A percentile compares a stretch with the other conserved stretches of the same genome.
Evolutionary conservation across 345 rosid genomes (phyloP).

Genomic region (Eucalyptus caleyi): DNA sequence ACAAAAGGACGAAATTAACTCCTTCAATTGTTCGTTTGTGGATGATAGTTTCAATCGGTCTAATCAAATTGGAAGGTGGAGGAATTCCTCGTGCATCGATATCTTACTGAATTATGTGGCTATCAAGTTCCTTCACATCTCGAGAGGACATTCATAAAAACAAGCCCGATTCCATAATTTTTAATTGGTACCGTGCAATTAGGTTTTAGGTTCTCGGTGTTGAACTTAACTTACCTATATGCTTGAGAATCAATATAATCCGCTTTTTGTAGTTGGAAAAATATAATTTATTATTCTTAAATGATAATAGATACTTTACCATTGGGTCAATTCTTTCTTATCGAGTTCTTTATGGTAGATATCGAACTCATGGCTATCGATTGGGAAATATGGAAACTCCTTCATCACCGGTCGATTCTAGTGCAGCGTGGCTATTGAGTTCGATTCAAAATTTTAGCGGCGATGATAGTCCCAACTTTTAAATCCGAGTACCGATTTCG

Average conservation of each 20-base stretch:
- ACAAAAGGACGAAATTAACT: neutral
- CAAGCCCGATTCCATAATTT: too few relatives aligned
- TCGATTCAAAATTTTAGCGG: fast-evolving
- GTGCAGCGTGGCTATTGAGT: neutral
- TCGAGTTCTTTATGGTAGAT: fast-evolving
- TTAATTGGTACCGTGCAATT: fast-evolving
- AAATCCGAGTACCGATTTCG: fast-evolving
- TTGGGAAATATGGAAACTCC: neutral
- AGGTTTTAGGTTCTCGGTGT: fast-evolving
- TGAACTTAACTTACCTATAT: fast-evolving
- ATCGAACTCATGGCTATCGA: neutral
- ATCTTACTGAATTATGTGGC: neutral
- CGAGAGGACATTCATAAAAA: neutral
- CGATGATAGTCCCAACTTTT: fast-evolving
- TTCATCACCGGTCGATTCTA: fast-evolving
- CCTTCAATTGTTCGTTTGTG: neutral
- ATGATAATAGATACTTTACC: fast-evolving
- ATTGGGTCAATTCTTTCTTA: neutral
- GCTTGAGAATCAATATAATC: fast-evolving
- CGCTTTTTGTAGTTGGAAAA: neutral
- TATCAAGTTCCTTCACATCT: neutral
- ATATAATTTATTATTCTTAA: too few relatives aligned
- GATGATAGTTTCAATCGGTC: neutral
- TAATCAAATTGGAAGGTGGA: neutral
- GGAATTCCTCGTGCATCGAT: neutral